phyloP scores from a whole-genome alignment of 2,329 filamentous ascomycete genomes.

The Epichloe sylvatica region DNA sequence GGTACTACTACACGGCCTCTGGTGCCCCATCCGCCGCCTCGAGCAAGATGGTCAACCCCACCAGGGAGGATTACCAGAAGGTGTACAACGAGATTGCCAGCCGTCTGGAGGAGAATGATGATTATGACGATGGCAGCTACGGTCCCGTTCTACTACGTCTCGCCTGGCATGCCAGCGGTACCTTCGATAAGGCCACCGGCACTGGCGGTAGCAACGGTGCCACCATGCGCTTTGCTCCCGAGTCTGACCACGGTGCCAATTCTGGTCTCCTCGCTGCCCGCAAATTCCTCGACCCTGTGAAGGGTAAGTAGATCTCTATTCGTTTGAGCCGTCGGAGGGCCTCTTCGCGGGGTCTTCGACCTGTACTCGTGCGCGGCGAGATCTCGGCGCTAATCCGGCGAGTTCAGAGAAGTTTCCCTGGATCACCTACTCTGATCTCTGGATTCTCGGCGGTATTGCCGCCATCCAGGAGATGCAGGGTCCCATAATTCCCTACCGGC shows the following conservation, averaged over 20 bases:
- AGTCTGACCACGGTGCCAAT: constrained; percentile 84
- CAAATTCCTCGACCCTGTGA: constrained; percentile 85
- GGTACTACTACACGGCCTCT: constrained; percentile 50
- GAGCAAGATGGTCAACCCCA: constrained; percentile 53
- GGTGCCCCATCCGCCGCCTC: constrained; percentile 32
- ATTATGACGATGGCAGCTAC: constrained; percentile 95
- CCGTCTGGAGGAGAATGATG: constrained; percentile 72
- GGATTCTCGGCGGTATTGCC: constrained; percentile 76
- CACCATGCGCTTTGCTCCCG: constrained; percentile 89
- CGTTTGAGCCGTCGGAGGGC: too few relatives aligned
- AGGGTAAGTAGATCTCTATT: constrained; percentile 38
- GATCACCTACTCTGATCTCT: constrained; percentile 94
- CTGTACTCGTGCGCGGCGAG: too few relatives aligned
- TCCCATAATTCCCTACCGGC: constrained; percentile 73
- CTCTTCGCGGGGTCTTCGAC: too few relatives aligned
- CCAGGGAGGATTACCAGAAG: constrained; percentile 81
- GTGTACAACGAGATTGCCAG: constrained; percentile 81
- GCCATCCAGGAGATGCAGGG: constrained; percentile 94
- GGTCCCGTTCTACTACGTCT: constrained; percentile 81
- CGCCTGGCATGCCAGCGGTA: constrained; percentile 89
- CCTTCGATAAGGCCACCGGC: constrained; percentile 73
- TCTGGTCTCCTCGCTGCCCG: constrained; percentile 76
- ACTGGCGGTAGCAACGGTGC: constrained; percentile 94
- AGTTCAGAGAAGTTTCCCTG: constrained; percentile 59
- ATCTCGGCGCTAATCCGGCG: constrained; percentile 5